These are phyloP conservation scores for Fusarium newnesense DNA, from an alignment of 2,329 filamentous ascomycete genomes.

Conservation along the genomic window DNA sequence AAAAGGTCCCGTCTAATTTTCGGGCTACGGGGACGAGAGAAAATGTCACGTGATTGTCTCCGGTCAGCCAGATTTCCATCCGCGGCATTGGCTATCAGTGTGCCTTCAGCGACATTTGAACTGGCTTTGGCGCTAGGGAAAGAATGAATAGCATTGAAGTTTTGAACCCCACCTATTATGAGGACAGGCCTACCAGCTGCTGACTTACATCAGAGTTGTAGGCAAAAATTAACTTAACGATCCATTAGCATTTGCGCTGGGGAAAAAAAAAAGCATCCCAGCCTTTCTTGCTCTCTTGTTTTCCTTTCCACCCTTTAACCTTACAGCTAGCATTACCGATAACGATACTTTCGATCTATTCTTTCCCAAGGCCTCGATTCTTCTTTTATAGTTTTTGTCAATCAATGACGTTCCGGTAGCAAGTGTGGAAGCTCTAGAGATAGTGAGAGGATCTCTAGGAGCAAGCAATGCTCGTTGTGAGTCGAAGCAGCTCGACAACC, in stretches of 20 bases:
- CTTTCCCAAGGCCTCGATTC: slow-evolving; percentile 3
- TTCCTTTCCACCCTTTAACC: slow-evolving; percentile 3
- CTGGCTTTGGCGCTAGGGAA: slow-evolving; percentile 15
- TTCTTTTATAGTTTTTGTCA: slow-evolving; percentile 23
- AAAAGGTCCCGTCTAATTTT: slow-evolving; percentile 59
- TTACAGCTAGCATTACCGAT: slow-evolving; percentile 2
- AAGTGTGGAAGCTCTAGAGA: slow-evolving; percentile 78
- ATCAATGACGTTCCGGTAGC: slow-evolving; percentile 76
- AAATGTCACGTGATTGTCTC: slow-evolving; percentile 50
- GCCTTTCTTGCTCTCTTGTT: slow-evolving; percentile 22
- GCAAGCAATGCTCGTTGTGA: slow-evolving; percentile 68
- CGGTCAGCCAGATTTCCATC: slow-evolving; percentile 45
- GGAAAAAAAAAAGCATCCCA: slow-evolving; percentile 37
- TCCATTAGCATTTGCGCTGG: slow-evolving; percentile 37
- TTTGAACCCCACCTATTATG: slow-evolving; percentile 33
- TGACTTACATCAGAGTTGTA: slow-evolving; percentile 41
- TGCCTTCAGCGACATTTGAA: slow-evolving; percentile 21
- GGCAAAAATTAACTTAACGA: slow-evolving; percentile 39
- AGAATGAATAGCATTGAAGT: slow-evolving; percentile 30
- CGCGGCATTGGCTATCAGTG: slow-evolving; percentile 41
- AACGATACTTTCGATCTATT: background rate
- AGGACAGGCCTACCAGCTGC: slow-evolving; percentile 21
- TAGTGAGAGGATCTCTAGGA: slow-evolving; percentile 81
- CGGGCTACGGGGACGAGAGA: slow-evolving; percentile 47
- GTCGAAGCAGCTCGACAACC: slow-evolving; percentile 45